Base-by-base conservation (phyloP, 495 filamentous ascomycete genomes). In the Lasiosphaeriaceae sp. region DNA sequence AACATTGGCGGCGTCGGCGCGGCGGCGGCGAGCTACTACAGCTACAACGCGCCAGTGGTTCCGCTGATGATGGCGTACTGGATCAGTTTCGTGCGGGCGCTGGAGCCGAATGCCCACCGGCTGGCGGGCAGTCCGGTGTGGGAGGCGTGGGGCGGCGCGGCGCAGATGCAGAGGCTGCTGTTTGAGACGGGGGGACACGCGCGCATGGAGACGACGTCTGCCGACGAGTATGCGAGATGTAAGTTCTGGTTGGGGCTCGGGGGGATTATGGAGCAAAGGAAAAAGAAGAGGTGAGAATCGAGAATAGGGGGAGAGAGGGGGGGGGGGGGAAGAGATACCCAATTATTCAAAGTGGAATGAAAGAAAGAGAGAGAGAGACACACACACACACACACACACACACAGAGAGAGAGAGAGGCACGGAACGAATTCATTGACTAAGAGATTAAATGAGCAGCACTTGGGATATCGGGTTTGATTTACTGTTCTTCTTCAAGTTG, bases 51-150 rank as follows among this genome's bases (percentile, higher is more conserved):
- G 8, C 52, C 23, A 0, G 56, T 77, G 0, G 70, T 78, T 22
- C 57, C 55, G 9, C 48, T 72, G 23, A 54, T 75, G 14, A 75
- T 74, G 74, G 60, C 65, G 43, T 78, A 77, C 55, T 76, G 65
- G 58, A 63, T 77, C 16, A 71, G 71, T 19, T 77, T 78, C 50
- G 72, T 75, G 46, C 51, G 61, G 23, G 59, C 54, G 17, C 43
- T 77, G 31, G 70, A 78, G 37, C 74, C 74, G 49, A 74, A 71
- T 8, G 2, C 37, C 22, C 39, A 63, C 24, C 35, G 65, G 37
- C 23, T 43, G 12, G 11, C 17, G 2, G 69, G 60, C 3, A 59
- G 64, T 26, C 68, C 71, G 23, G 52, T 34, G 5, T 77, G 76
- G 74, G 64, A 54, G 61, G 9, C 20, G 5, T 75, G 74, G 74